These are phyloP conservation scores for Pyrenochaeta sp. DNA, from an alignment of 2,329 filamentous ascomycete species.

Conservation along the genomic window DNA sequence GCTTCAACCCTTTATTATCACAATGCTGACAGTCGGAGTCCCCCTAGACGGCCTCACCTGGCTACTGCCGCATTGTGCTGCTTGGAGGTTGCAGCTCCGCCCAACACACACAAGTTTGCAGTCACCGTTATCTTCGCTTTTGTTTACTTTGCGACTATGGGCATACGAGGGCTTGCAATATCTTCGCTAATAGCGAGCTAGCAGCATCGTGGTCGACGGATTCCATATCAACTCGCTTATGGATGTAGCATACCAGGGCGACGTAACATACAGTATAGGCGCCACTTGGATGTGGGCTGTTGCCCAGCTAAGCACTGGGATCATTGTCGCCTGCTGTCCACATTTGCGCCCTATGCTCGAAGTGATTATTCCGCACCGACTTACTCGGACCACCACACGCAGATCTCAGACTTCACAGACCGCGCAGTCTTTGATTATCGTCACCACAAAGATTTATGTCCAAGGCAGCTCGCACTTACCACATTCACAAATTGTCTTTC, in stretches of 20 bases:
- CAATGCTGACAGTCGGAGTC: slow-evolving; percentile 18
- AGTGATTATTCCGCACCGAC: slow-evolving; percentile 16
- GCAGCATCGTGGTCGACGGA: slow-evolving; percentile 27
- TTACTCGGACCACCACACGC: slow-evolving; percentile 12
- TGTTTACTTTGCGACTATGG: slow-evolving; percentile 24
- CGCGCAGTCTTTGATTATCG: slow-evolving; percentile 19
- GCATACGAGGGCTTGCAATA: neutral
- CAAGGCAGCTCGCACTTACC: slow-evolving; percentile 1
- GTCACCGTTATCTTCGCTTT: slow-evolving; percentile 35
- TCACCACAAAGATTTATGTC: slow-evolving; percentile 33
- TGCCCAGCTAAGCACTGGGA: slow-evolving; percentile 32
- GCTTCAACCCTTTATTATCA: slow-evolving; percentile 20
- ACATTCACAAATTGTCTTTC: slow-evolving; percentile 2
- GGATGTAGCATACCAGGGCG: slow-evolving; percentile 8
- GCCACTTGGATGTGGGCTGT: slow-evolving; percentile 28
- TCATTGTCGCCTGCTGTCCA: slow-evolving; percentile 35
- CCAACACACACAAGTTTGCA: slow-evolving; percentile 35
- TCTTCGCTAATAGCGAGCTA: slow-evolving; percentile 14
- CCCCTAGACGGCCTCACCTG: slow-evolving; percentile 31
- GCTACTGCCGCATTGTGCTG: slow-evolving; percentile 34
- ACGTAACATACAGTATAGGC: slow-evolving; percentile 27
- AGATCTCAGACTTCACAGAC: neutral
- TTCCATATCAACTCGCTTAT: slow-evolving; percentile 19
- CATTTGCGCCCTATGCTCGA: slow-evolving; percentile 37
- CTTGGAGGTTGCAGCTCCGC: slow-evolving; percentile 34